Evolutionary conservation across 176 grass and related monocot species (phyloP).

Genomic region (Olyra latifolia): DNA sequence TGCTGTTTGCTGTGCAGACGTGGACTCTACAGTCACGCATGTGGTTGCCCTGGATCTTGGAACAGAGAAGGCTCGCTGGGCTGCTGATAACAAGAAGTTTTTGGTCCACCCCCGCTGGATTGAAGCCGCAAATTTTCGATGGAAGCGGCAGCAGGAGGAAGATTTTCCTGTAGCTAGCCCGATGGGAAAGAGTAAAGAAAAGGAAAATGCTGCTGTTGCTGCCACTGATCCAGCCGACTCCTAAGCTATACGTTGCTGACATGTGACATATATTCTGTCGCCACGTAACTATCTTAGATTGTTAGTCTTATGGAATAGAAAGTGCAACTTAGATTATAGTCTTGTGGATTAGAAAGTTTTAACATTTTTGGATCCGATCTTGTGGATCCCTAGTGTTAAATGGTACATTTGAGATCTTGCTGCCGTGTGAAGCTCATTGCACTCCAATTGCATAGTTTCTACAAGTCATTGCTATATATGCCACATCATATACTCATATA

Average conservation of each 20-base stretch:
- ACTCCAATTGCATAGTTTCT: too few species aligned
- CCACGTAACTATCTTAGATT: not conserved
- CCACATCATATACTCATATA: too few species aligned
- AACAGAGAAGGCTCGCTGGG: conserved; percentile 71
- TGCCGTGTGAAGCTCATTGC: not conserved
- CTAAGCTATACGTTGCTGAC: not conserved
- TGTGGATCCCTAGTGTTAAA: not conserved
- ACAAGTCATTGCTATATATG: too few species aligned
- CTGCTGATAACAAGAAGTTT: conserved; percentile 59
- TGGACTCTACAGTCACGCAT: conserved; percentile 68
- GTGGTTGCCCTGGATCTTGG: conserved; percentile 51
- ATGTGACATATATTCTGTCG: not conserved
- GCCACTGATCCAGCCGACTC: not conserved
- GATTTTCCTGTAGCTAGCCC: conserved; percentile 38
- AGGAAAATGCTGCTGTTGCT: not conserved
- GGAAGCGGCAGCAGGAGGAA: conserved; percentile 59
- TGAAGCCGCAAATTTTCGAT: conserved; percentile 63
- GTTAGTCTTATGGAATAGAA: not conserved
- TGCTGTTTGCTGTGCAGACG: conserved; percentile 52
- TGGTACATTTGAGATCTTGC: not conserved
- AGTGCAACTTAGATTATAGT: not conserved
- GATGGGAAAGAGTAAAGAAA: conserved; percentile 31
- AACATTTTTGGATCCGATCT: not conserved
- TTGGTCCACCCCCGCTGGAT: conserved; percentile 74
- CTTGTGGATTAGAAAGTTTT: not conserved